Base-by-base conservation (phyloP, 441 rosid species). In the Mallotus japonicus region DNA sequence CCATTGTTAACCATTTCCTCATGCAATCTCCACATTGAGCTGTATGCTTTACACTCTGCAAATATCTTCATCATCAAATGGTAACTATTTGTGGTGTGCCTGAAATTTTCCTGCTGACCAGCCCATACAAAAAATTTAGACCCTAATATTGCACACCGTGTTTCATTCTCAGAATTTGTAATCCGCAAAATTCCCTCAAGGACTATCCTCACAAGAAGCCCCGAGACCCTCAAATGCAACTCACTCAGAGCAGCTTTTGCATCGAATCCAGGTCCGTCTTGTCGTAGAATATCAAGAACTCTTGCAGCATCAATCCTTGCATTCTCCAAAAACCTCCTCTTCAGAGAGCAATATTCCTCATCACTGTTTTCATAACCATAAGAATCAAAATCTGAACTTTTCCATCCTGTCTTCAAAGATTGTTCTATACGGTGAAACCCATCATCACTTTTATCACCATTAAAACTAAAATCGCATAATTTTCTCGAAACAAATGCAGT, bases 1-100 rank as follows among this genome's bases (percentile, higher is more conserved):
- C 98, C 92, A 32, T 90, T 91, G 79, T 88, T 88, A 34, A 83
- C 81, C 99, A 92, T 95, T 84, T 95, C 97, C 77, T 95, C 97
- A 1, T 86, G 87, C 10, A 92, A 77, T 76, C 92, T 88, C 84
- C 97, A 89, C 96, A 95, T 95, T 17, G 97, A 91, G 87, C 85
- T 92, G 80, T 81, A 89, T 83, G 90, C 98, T 37, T 85, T 91
- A 64, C 95, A 87, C 10, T 87, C 90, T 5, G 96, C 89, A 75
- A 90, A 86, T 57, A 91, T 88, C 83, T 91, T 86, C 97, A 95
- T 89, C 71, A 92, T 86, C 69, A 85, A 79, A 84, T 92, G 92
- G 80, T 92, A 92, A 0, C 85, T 54, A 70, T 85, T 83, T 0
- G 84, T 78, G 0, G 97, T 87, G 79, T 92, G 97, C 83, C 77